Evolutionary conservation across 345 rosid genomes (phyloP), one percentile per base, ranked within the genome.

Genomic region (Hirschfeldia incana): DNA sequence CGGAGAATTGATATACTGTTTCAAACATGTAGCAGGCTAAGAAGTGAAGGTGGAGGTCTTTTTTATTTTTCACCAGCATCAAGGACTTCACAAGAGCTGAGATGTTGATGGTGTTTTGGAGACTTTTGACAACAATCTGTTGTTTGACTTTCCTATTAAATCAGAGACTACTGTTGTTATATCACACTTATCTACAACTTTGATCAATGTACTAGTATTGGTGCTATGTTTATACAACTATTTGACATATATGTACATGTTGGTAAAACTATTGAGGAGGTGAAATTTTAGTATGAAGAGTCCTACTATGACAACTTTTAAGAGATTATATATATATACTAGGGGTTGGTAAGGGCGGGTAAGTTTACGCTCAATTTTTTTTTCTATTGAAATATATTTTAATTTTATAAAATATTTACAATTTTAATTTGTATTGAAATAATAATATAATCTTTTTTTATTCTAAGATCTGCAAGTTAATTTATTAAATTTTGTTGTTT

Each of bases 61-160:
- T 72, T 66, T 78, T 65, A 7, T 36, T 36, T 26, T 49, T n/a
- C 17, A 49, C 17, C 57, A 32, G 29, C 11, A 21, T 57, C 37
- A 39, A 55, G 51, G 72, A 78, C 11, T 65, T n/a, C 27, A 59
- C 62, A 17, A 32, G 58, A 76, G 74, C 68, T n/a, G 29, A 32
- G 69, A 64, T 51, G 65, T 4, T 37, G 58, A 69, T 33, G 42
- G 39, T 63, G 70, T 26, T 70, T 60, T 46, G 70, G 16, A 77
- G 80, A 49, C 67, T 8, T 42, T 26, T 72, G n/a, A 78, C 78
- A 73, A 73, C 69, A 78, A 27, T 78, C 9, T 21, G 74, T 78
- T 78, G 78, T 67, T 67, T 58, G 9, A 11, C 46, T 44, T 67
- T 73, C 28, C 32, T 65, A 16, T 8, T 42, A 33, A 9, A 30